phyloP scores from a whole-genome alignment of 345 rosid genomes.

The Trapa incisa region DNA sequence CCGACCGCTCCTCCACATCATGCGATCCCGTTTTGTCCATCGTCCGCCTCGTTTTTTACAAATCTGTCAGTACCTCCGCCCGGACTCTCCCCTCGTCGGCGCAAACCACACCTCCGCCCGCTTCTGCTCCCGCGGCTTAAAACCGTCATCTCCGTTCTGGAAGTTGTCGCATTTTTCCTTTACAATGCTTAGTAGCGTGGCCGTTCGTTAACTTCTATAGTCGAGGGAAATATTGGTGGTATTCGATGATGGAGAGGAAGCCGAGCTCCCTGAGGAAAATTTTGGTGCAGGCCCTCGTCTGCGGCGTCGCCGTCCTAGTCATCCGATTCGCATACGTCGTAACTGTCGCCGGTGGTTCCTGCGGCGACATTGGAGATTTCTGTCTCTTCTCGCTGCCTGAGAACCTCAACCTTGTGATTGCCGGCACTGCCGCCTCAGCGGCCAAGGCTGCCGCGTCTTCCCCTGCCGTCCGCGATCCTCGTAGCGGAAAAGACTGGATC shows the following conservation, averaged over 20 bases:
- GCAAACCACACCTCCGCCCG: slow-evolving; percentile 99
- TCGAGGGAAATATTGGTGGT: background rate
- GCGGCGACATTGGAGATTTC: slow-evolving; percentile 67
- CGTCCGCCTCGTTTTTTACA: background rate
- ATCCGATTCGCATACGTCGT: slow-evolving; percentile 76
- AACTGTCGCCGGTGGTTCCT: slow-evolving; percentile 78
- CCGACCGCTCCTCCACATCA: background rate
- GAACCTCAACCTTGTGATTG: slow-evolving; percentile 41
- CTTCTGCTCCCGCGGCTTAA: slow-evolving; percentile 62
- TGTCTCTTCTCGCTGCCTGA: slow-evolving; percentile 82
- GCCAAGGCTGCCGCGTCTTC: slow-evolving; percentile 27
- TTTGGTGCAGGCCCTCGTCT: slow-evolving; percentile 49
- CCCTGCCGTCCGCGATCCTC: slow-evolving; percentile 16
- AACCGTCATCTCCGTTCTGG: background rate
- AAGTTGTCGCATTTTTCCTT: slow-evolving; percentile 1
- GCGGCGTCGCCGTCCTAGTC: slow-evolving; percentile 52
- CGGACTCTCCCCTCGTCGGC: slow-evolving; percentile 49
- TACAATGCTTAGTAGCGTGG: background rate
- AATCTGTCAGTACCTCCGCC: background rate
- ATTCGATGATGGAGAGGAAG: slow-evolving; percentile 58
- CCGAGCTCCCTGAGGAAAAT: slow-evolving; percentile 53
- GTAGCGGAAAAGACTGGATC: slow-evolving; percentile 55
- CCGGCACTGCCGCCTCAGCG: slow-evolving; percentile 27
- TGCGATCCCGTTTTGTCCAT: background rate
- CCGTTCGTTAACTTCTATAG: background rate